Conservation (phyloP, 2,329 filamentous ascomycete genomes). For the Penicillium digitatum region DNA sequence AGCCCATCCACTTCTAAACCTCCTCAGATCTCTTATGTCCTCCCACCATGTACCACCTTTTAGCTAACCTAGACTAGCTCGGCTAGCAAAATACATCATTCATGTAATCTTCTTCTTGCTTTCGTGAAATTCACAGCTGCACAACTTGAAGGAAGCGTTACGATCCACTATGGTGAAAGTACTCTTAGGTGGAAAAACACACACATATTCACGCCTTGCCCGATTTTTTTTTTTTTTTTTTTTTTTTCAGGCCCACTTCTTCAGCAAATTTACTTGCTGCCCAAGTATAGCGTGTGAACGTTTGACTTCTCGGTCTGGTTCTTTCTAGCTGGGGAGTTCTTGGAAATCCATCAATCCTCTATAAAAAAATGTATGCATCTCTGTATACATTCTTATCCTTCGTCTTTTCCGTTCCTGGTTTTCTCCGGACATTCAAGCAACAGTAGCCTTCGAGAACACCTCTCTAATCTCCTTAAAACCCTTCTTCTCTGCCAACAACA, state of each 20-base stretch:
- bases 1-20: slow-evolving; percentile 87
- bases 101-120: slow-evolving; percentile 32
- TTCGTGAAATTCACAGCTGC: slow-evolving; percentile 7
- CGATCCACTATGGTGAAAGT: background rate
- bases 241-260: background rate
- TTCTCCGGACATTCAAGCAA: background rate
- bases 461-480: slow-evolving; percentile 8
- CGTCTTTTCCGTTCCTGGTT: background rate
- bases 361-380: background rate
- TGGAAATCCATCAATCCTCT: background rate
- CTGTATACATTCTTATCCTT: background rate
- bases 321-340: background rate
- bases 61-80: slow-evolving; percentile 33
- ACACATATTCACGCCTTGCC: too few species aligned
- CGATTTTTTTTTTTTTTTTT: too few species aligned
- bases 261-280: background rate
- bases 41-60: slow-evolving; percentile 26
- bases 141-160: background rate
- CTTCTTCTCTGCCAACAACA: slow-evolving; percentile 13
- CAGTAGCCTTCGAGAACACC: slow-evolving; percentile 7
- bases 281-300: background rate
- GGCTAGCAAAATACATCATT: slow-evolving; percentile 37
- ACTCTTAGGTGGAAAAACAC: background rate
- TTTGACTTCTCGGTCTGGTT: background rate
- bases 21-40: slow-evolving; percentile 21